Base-by-base conservation (phyloP, 257 asterid genomes). In the Gentiana macrophylla region DNA sequence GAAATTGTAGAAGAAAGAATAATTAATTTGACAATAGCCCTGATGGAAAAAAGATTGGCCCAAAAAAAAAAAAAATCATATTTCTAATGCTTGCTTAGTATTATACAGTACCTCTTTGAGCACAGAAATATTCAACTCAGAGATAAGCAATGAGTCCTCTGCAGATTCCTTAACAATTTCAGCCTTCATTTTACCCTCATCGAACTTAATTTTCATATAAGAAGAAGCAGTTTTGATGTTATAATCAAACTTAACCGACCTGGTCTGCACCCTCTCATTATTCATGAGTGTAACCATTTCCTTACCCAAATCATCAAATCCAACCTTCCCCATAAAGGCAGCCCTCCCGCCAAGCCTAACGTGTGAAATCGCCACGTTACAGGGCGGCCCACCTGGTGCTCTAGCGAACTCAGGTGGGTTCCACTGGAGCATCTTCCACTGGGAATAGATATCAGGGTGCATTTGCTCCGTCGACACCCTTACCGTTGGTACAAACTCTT, bases 351-450 rank as follows among this genome's bases (percentile, higher is more conserved):
- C 98, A 2, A 91, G 89, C 79, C 98, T 77, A 50, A 77, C 90
- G 54, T 84, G 96, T 0, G 98, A 75, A 60, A 91, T 78, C 59
- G 94, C 98, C 64, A 87, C 95, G 50, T 84, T 91, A 7, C 82
- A 80, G 35, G 96, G 86, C 41, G 98, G 88, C 1, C 98, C 94
- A 0, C 98, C 98, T 0, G 98, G 96, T 5, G 98, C 94, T 61
- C 98, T 73, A 10, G 61, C 87, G 62, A 91, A 91, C 66, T 91
- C 98, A 37, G 98, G 96, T 41, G 96, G 98, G 53, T 87, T 71
- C 96, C 96, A 91, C 74, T 91, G 98, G 46, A 91, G 84, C 98
- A 80, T 83, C 60, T 87, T 87, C 98, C 98, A 91, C 45, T 82
- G 83, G 3, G 98, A 87, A 82, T 91, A 91, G 2, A 74, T 87